Base-by-base conservation (phyloP, 768 basidiomycete genomes). In the Boletus reticulatus region DNA sequence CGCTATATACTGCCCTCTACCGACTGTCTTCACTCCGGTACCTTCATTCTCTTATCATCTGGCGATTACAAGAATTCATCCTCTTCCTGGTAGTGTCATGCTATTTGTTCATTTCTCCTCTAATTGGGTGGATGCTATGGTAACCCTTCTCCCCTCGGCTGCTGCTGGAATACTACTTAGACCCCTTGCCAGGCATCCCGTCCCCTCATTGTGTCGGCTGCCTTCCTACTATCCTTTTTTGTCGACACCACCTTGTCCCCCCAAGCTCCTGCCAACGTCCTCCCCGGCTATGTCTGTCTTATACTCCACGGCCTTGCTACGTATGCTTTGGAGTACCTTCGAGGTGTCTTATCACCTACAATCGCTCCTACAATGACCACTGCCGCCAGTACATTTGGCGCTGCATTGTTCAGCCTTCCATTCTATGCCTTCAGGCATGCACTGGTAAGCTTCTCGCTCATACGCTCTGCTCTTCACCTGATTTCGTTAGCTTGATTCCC, bases 231-330 rank as follows among this genome's bases (percentile, higher is more conserved):
- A 32, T 84, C 86, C 19, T 73, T 88, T 56, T 67, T 81, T 17
- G 80, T 80, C 17, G 89, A 91, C 66, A 73, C 80, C 19, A 66
- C 52, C 1, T 66, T 77, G 71, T 65, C 76, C 72, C 55, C 78
- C 66, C 46, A 62, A 69, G n/a, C 59, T 64, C 31, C 77, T 73
- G 52, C 62, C 78, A 59, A 37, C 38, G 74, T 76, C 46, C 57
- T 84, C 27, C 85, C 85, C 4, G 87, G 85, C 16, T 91, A 92
- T 72, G 79, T 79, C 8, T 89, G 87, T 4, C 68, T 91, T 12
- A 57, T 79, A 16, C 61, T 86, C 3, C 80, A 90, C 64, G 83
- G 81, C 4, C 61, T 87, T 20, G 75, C 82, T 4, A 84, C 87
- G 1, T 81, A 73, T 54, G 84, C 80, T 24, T 72, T 87, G 42